Conservation (phyloP, 2,329 filamentous ascomycete genomes). For the Lasiodiplodia sp. region DNA sequence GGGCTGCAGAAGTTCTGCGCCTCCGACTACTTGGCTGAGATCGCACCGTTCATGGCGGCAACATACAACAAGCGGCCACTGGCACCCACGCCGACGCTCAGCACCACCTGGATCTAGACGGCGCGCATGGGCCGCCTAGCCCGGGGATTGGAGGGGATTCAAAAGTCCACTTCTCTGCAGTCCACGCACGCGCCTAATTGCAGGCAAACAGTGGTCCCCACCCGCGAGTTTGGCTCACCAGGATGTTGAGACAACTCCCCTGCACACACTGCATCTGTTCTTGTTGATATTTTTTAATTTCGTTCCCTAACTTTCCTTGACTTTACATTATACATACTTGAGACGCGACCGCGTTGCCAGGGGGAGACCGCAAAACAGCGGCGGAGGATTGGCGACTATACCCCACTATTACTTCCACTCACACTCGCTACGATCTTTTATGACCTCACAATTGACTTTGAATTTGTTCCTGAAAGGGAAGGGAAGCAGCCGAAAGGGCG, state of each 20-base stretch:
- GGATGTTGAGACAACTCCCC: slow-evolving; percentile 27
- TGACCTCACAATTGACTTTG: slow-evolving; percentile 9
- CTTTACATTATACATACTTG: slow-evolving; percentile 22
- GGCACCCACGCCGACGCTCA: slow-evolving; percentile 25
- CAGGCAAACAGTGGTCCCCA: slow-evolving; percentile 15
- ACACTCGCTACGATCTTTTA: slow-evolving; percentile 22
- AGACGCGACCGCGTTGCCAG: slow-evolving; percentile 9
- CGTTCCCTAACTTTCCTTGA: slow-evolving; percentile 26
- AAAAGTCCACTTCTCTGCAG: slow-evolving; percentile 10
- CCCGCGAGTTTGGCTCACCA: slow-evolving; percentile 21
- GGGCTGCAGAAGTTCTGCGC: slow-evolving; percentile 78
- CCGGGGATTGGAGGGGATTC: slow-evolving; percentile 17
- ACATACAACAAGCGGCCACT: slow-evolving; percentile 11
- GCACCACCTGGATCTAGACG: slow-evolving; percentile 29
- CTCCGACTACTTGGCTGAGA: slow-evolving; percentile 83
- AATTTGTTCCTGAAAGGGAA: background rate
- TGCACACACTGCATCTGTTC: slow-evolving; percentile 7
- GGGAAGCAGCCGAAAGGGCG: background rate
- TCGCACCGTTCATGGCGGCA: slow-evolving; percentile 65
- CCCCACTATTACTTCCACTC: slow-evolving; percentile 9
- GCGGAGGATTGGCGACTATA: slow-evolving; percentile 22
- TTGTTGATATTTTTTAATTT: slow-evolving; percentile 28
- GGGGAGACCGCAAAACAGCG: slow-evolving; percentile 2
- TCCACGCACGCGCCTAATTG: slow-evolving; percentile 18
- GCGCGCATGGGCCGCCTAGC: background rate